Percentiles rank a stretch among this genome's conserved stretches.
Evolutionary conservation across 306 rosid species (phyloP).

Genomic region (Spatholobus suberectus): DNA sequence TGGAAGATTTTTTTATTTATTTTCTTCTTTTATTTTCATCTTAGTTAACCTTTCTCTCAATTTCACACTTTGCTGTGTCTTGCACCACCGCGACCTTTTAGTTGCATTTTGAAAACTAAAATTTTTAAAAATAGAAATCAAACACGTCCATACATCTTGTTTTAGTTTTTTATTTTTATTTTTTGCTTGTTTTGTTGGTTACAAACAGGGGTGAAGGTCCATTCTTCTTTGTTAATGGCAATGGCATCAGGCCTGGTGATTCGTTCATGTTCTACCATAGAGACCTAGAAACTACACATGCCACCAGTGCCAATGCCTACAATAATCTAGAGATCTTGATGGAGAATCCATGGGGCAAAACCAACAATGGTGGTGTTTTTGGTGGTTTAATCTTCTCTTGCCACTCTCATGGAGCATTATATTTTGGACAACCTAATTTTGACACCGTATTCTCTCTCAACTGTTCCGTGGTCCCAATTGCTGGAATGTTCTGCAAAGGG

Average conservation of each 20-base stretch:
- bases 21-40: no score
- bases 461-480: conserved; percentile 20
- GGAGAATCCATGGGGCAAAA: not conserved
- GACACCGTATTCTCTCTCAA: conserved; percentile 19
- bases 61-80: no score
- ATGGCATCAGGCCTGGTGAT: conserved; percentile 43
- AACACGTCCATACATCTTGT: no score
- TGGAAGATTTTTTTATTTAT: no score
- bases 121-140: no score
- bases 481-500: conserved; percentile 40
- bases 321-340: conserved; percentile 15
- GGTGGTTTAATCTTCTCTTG: conserved; percentile 49
- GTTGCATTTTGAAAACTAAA: no score
- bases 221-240: conserved; percentile 35
- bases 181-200: not conserved
- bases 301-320: conserved; percentile 2
- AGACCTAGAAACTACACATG: conserved; percentile 39
- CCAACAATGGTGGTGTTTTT: not conserved
- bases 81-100: no score
- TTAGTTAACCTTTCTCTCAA: no score
- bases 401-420: conserved; percentile 19
- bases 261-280: conserved; percentile 46
- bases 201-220: conserved; percentile 27
- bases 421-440: conserved; percentile 27
- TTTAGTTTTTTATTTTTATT: no score